Percentiles rank a stretch among this genome's conserved stretches.
These are phyloP conservation scores for Penicillium thymicola DNA, from an alignment of 2,329 filamentous ascomycete genomes.

Conservation along the genomic window DNA sequence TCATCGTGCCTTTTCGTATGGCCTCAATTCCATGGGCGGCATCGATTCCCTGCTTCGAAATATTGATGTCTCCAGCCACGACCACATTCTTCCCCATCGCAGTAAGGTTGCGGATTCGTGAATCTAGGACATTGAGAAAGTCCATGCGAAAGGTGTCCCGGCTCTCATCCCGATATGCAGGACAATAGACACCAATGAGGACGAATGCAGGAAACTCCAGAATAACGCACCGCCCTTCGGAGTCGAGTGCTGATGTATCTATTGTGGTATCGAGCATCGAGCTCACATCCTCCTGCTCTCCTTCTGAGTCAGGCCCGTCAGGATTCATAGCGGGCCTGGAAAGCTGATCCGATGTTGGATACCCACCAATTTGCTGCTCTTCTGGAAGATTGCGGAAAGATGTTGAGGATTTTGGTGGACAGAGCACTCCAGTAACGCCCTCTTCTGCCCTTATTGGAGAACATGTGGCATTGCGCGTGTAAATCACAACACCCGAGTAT, in stretches of 20 bases:
- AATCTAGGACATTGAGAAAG: conserved; percentile 77
- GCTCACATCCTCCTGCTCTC: conserved; percentile 1
- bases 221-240: conserved; percentile 85
- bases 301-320: conserved; percentile 1
- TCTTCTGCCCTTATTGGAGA: conserved; percentile 87
- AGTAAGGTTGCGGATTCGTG: conserved; percentile 77
- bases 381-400: conserved; percentile 72
- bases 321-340: neutral
- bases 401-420: conserved; percentile 65
- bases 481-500: conserved; percentile 93
- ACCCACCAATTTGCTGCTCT: conserved; percentile 80
- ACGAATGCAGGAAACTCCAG: conserved; percentile 95
- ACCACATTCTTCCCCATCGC: conserved; percentile 80
- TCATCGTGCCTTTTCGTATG: conserved; percentile 66
- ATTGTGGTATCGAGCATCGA: conserved; percentile 48
- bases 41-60: conserved; percentile 67
- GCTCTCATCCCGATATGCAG: conserved; percentile 80
- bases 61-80: conserved; percentile 84
- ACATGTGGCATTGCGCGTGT: conserved; percentile 83
- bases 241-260: conserved; percentile 73
- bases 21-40: conserved; percentile 70
- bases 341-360: conserved; percentile 69
- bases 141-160: conserved; percentile 77
- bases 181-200: conserved; percentile 86
- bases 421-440: conserved; percentile 80